Percentiles rank a stretch among this genome's conserved stretches.
phyloP scores from a whole-genome alignment of 1,284 basidiomycete genomes.

The Meira miltonrushii region DNA sequence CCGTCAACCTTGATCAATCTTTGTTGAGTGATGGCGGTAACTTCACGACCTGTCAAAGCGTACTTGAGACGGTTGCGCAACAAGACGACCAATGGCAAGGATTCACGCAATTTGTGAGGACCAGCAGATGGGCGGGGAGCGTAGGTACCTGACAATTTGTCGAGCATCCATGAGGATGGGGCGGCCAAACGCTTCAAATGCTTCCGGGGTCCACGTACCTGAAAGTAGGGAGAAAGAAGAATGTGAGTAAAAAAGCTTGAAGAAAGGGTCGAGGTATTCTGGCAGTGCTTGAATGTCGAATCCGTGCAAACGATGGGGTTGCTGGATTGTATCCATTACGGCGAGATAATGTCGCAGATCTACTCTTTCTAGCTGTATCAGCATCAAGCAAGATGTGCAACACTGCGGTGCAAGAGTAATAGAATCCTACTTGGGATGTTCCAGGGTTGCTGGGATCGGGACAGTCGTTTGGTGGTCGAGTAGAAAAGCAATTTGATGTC shows the following conservation, averaged over 20 bases:
- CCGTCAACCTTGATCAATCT: conserved; percentile 96
- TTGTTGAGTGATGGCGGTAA: conserved; percentile 88
- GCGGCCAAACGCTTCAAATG: conserved; percentile 97
- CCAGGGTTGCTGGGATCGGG: no score
- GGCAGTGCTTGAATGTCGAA: no score
- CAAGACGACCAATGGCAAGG: conserved; percentile 67
- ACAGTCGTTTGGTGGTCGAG: no score
- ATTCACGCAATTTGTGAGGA: conserved; percentile 98
- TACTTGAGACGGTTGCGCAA: conserved; percentile 99
- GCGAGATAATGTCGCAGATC: no score
- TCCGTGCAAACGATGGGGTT: no score
- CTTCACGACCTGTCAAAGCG: conserved; percentile 92
- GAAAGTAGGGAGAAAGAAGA: background rate
- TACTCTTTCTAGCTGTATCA: no score
- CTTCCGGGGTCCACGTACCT: conserved; percentile 87
- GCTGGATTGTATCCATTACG: no score
- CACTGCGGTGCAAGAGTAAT: no score
- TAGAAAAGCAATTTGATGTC: no score
- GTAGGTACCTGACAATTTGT: conserved; percentile 97
- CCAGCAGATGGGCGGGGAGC: conserved; percentile 94
- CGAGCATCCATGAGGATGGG: conserved; percentile 98
- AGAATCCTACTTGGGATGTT: no score
- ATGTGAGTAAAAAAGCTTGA: background rate
- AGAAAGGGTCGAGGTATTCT: background rate
- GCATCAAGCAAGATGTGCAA: no score